Conservation (phyloP, 1,284 basidiomycete species). For the Ustilago loliicola region DNA sequence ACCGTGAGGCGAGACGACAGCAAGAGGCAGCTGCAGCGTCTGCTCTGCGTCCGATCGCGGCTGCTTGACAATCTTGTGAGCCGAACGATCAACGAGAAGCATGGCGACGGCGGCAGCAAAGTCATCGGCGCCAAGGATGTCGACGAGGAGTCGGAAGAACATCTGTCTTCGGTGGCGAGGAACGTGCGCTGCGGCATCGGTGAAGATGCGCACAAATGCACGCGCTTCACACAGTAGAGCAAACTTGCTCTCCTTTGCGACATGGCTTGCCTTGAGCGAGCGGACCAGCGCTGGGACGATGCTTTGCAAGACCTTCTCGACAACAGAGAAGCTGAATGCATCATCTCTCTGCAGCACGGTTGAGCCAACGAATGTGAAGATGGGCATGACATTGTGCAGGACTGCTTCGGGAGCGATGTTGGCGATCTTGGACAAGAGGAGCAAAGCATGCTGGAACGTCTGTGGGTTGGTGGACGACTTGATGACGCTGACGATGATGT, state of each 20-base stretch:
- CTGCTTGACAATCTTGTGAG: constrained; percentile 80
- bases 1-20: constrained; percentile 75
- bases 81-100: constrained; percentile 84
- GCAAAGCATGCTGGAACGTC: constrained; percentile 90
- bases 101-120: constrained; percentile 88
- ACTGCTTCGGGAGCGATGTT: constrained; percentile 89
- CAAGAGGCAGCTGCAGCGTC: constrained; percentile 78
- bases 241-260: constrained; percentile 42
- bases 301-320: constrained; percentile 93
- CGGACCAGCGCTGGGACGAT: constrained; percentile 91
- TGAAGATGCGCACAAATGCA: constrained; percentile 85
- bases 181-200: constrained; percentile 86
- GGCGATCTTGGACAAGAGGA: constrained; percentile 88
- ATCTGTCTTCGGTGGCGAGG: constrained; percentile 86
- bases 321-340: constrained; percentile 91
- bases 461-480: constrained; percentile 84
- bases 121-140: constrained; percentile 83
- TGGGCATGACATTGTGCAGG: constrained; percentile 95
- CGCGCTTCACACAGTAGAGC: constrained; percentile 64
- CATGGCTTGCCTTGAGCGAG: constrained; percentile 55
- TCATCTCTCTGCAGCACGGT: constrained; percentile 97
- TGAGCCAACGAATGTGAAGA: constrained; percentile 99
- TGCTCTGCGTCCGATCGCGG: constrained; percentile 68
- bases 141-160: constrained; percentile 92
- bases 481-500: constrained; percentile 66